A percentile compares a stretch with the other conserved stretches of the same genome.
These are phyloP conservation scores for Oenanthe sinensis DNA, from an alignment of 129 eudicot species.

Conservation along the genomic window DNA sequence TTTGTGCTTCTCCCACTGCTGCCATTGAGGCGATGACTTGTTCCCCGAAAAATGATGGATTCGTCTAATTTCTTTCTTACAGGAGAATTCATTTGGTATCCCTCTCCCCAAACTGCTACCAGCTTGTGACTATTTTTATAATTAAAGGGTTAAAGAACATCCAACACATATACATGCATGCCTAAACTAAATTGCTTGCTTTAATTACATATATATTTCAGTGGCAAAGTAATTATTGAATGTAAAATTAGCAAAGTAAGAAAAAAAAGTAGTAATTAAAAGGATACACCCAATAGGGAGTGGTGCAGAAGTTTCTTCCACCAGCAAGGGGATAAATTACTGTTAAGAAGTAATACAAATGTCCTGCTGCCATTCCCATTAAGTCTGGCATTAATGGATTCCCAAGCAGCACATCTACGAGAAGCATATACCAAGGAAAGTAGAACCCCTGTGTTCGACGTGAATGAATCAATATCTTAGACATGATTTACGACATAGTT, in stretches of 20 bases:
- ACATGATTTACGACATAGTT: neutral
- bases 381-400: conserved; percentile 34
- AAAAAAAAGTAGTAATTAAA: neutral
- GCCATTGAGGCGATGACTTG: conserved; percentile 37
- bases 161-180: too few relatives aligned
- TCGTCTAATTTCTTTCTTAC: conserved; percentile 15
- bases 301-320: conserved; percentile 34
- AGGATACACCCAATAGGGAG: conserved; percentile 70
- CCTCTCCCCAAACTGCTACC: conserved; percentile 48
- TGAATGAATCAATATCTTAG: neutral
- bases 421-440: conserved; percentile 49
- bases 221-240: too few relatives aligned
- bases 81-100: conserved; percentile 46
- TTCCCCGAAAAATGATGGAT: conserved; percentile 35
- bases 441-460: conserved; percentile 44
- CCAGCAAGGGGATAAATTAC: conserved; percentile 49
- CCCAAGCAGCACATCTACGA: conserved; percentile 44
- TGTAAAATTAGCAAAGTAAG: too few relatives aligned
- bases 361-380: conserved; percentile 62
- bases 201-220: too few relatives aligned
- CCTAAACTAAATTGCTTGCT: too few relatives aligned
- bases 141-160: too few relatives aligned
- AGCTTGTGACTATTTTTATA: conserved; percentile 4
- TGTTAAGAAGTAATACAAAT: conserved; percentile 52
- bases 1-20: conserved; percentile 5